phyloP scores from a whole-genome alignment of 78 protist species.

The Dictyostelium firmibasis region DNA sequence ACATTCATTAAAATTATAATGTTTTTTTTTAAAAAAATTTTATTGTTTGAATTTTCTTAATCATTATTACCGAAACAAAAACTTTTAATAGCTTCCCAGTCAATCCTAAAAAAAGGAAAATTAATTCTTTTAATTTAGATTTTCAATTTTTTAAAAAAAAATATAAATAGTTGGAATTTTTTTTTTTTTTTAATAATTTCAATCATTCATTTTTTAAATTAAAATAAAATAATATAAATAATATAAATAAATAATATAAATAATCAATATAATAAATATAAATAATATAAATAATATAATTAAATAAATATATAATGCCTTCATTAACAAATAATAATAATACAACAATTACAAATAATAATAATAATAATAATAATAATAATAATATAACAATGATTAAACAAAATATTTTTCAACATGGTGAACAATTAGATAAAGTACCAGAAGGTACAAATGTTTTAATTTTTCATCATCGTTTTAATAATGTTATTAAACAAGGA shows the following conservation, averaged over 20 bases:
- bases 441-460: background rate
- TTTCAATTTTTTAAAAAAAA: background rate
- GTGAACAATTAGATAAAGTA: background rate
- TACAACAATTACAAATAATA: background rate
- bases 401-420: background rate
- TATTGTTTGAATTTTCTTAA: background rate
- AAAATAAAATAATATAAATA: background rate
- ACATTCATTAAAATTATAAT: background rate
- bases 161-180: background rate
- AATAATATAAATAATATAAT: background rate
- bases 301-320: background rate
- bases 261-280: background rate
- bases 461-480: background rate
- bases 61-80: constrained; percentile 2
- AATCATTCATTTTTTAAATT: background rate
- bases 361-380: background rate
- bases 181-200: background rate
- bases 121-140: background rate
- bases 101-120: background rate
- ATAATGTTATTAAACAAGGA: background rate
- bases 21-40: too few relatives aligned
- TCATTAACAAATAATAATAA: background rate
- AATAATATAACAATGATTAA: background rate
- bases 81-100: background rate
- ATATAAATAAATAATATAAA: background rate